Evolutionary conservation across 225 moss, liverwort and hornwort species (phyloP), one percentile per base, ranked within the genome.

Genomic region (Pleurozium schreberi): DNA sequence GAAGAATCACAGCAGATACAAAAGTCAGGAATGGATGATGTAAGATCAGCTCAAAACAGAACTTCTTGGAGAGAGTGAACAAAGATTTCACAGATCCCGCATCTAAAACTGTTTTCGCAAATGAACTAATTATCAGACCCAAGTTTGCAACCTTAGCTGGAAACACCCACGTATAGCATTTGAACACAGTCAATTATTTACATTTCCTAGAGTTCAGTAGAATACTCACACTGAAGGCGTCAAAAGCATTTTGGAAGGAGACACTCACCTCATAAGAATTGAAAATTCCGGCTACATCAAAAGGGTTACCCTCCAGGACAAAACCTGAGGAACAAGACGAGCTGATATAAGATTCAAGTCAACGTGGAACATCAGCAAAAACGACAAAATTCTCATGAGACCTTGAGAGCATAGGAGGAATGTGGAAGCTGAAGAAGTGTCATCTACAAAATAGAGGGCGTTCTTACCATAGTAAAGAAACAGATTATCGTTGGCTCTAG

Each of bases 401-500:
- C 45, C 68, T 87, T 70, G 36, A 61, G 61, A 82, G 42, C 85
- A 77, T 19, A 85, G 78, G 49, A 82, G 67, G 66, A 58, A 55
- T 62, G 82, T 64, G 63, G 85, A 53, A 89, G 69, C 49, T 78
- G 50, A 49, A 79, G 49, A 38, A 22, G n/a, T 81, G 30, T 30
- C 30, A 79, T 67, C 38, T 61, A 68, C 43, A 61, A 68, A 70
- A 70, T 38, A 80, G 79, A 64, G 53, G 57, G 33, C 33, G 75
- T 59, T 52, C 88, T 77, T 89, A 98, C 98, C 98, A 84, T 98
- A 98, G 64, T 98, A 98, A 73, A 98, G 94, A 91, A 95, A 98
- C 58, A 97, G 94, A 90, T 98, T 98, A 90, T 98, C 98, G 81
- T 98, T 97, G 80, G 96, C 89, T 91, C 98, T 93, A 61, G 98